Percentiles rank a stretch among this genome's conserved stretches.
phyloP scores from a whole-genome alignment of 768 basidiomycete species.

The Lanmaoa rubissima region DNA sequence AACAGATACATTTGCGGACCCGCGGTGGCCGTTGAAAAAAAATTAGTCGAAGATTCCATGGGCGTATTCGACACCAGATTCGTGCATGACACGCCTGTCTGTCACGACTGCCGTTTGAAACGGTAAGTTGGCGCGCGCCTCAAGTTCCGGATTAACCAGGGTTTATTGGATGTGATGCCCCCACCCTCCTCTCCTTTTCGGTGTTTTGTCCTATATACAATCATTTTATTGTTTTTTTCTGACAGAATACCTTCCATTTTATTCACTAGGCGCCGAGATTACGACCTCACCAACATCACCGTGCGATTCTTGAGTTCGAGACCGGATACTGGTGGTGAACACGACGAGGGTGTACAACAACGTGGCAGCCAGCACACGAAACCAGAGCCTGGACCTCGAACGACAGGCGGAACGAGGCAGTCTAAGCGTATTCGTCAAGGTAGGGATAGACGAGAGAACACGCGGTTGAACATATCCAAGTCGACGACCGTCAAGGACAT shows the following conservation, averaged over 20 bases:
- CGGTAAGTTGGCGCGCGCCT: constrained; percentile 40
- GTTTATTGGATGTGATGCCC: constrained; percentile 1
- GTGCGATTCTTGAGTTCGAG: constrained; percentile 45
- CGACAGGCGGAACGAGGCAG: constrained; percentile 49
- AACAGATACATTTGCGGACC: constrained; percentile 58
- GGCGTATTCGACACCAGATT: constrained; percentile 38
- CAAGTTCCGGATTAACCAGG: constrained; percentile 8
- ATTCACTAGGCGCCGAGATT: constrained; percentile 39
- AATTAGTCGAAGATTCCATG: constrained; percentile 21
- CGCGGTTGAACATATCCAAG: constrained; percentile 57
- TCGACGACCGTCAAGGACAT: constrained; percentile 74
- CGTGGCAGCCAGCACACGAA: constrained; percentile 29
- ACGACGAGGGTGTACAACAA: constrained; percentile 22
- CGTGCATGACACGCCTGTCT: constrained; percentile 52
- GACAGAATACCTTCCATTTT: constrained; percentile 18
- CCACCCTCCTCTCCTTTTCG: neutral
- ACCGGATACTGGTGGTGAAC: constrained; percentile 32
- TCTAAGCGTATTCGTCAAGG: constrained; percentile 68
- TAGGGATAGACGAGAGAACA: constrained; percentile 48
- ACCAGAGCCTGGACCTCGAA: constrained; percentile 37
- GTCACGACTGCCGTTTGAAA: constrained; percentile 57
- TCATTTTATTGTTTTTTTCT: constrained; percentile 7
- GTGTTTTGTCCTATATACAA: neutral
- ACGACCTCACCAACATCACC: constrained; percentile 59
- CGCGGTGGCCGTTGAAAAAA: constrained; percentile 48